Conservation (phyloP, 495 filamentous ascomycete species). For the Lineolata rhizophorae region DNA sequence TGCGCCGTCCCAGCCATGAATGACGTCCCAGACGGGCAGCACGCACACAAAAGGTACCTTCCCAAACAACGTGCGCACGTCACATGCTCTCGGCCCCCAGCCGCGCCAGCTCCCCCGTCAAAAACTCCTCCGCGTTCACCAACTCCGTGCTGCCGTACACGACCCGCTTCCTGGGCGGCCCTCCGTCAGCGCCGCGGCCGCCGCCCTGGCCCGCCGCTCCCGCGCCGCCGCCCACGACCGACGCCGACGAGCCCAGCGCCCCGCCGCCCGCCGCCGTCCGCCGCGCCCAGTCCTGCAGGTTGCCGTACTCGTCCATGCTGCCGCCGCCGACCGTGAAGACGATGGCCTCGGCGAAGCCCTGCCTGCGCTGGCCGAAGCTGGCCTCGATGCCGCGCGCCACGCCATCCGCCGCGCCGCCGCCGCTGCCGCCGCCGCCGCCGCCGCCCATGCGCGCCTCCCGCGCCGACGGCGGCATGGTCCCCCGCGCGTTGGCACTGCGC, state of each 20-base stretch:
- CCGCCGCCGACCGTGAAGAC: constrained; percentile 95
- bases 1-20: too few relatives aligned
- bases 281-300: constrained; percentile 87
- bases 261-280: constrained; percentile 30
- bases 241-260: neutral
- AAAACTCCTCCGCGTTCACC: constrained; percentile 75
- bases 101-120: constrained; percentile 54
- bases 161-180: constrained; percentile 37
- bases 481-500: constrained; percentile 72
- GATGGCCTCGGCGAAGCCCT: constrained; percentile 86
- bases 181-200: constrained; percentile 5
- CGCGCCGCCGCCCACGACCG: too few relatives aligned
- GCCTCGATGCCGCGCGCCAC: constrained; percentile 43
- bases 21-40: neutral
- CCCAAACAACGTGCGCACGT: neutral
- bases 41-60: neutral
- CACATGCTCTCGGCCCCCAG: constrained; percentile 43
- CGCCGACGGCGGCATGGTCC: constrained; percentile 57
- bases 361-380: constrained; percentile 79
- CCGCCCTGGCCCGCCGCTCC: constrained; percentile 47
- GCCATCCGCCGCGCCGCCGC: constrained; percentile 5
- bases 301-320: constrained; percentile 98
- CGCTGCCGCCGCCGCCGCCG: constrained; percentile 12
- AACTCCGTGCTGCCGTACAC: constrained; percentile 94
- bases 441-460: constrained; percentile 20